phyloP scores from a whole-genome alignment of 345 rosid species.

The Rubroshorea leprosula region DNA sequence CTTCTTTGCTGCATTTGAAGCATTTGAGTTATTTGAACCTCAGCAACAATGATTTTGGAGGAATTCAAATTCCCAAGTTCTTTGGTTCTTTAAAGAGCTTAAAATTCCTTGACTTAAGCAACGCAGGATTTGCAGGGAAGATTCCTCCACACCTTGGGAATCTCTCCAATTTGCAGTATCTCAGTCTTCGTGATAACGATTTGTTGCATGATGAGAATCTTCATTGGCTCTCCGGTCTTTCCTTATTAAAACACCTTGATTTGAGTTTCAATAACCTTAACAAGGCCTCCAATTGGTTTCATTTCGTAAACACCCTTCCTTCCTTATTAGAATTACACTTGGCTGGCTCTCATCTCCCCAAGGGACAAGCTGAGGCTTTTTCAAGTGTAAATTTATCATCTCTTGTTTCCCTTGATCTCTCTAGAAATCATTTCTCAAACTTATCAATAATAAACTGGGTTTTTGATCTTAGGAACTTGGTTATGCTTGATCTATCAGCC shows the following conservation, averaged over 20 bases:
- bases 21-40: constrained; percentile 21
- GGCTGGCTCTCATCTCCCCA: constrained; percentile 9
- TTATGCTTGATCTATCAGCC: neutral
- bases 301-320: constrained; percentile 19
- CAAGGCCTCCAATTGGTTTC: constrained; percentile 15
- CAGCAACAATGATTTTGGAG: constrained; percentile 27
- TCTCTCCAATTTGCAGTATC: constrained; percentile 5
- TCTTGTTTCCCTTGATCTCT: constrained; percentile 24
- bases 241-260: constrained; percentile 16
- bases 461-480: neutral
- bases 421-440: constrained; percentile 12
- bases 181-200: neutral
- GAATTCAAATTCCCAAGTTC: constrained; percentile 22
- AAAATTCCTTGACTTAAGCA: constrained; percentile 25
- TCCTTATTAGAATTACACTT: constrained; percentile 21
- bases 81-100: constrained; percentile 18
- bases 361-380: constrained; percentile 15
- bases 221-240: constrained; percentile 19
- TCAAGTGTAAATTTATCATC: constrained; percentile 21
- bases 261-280: constrained; percentile 15
- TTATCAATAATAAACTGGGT: constrained; percentile 17
- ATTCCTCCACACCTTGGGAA: constrained; percentile 28
- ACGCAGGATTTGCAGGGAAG: constrained; percentile 16
- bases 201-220: neutral
- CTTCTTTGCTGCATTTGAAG: constrained; percentile 22